Evolutionary conservation across 257 asterid genomes (phyloP), one percentile per base, ranked within the genome.

Genomic region (Capsicum pubescens): DNA sequence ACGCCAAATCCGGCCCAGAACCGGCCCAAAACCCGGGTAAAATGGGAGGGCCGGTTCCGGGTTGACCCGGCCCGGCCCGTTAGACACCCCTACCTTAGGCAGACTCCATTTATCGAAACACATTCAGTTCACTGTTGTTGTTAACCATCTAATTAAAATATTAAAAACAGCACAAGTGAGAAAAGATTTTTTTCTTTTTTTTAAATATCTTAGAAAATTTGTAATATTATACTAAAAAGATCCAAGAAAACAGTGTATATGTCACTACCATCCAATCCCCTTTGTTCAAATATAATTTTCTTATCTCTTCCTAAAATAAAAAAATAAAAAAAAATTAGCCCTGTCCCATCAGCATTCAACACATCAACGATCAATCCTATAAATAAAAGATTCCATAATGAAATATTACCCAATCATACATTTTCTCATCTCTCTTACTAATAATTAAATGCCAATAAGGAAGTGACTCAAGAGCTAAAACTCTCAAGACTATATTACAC

Each of bases 401-500:
- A 52, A 15, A 44, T 46, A 66, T 15, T 5, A 54, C 80, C 12
- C 80, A 68, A 67, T 67, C 72, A 7, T 82, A 80, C 12, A 15
- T 32, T 72, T 21, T 59, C n/a, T 82, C 71, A 15, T 82, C 36
- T 64, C 54, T 6, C 52, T 19, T 52, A 13, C n/a, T 52, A 76
- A 35, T 64, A 26, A 48, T 39, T 48, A 46, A 72, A 52, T 76
- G 79, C 39, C 58, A 26, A 16, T 0, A 39, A 54, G 54, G 11
- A 0, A 60, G 77, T 63, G 55, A 36, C 52, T 83, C 84, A 80
- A 69, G 56, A n/a, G 8, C 82, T 35, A 26, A 46, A 72, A 74
- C 7, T 13, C 64, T 59, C 4, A 3, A 85, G 79, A 39, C n/a
- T n/a, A 55, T 17, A 21, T 11, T 80, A 2, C 36, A 16, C 77